Percentiles rank a stretch among this genome's conserved stretches.
These are phyloP conservation scores for Lippia alba DNA, from an alignment of 305 asterid genomes.

Conservation along the genomic window DNA sequence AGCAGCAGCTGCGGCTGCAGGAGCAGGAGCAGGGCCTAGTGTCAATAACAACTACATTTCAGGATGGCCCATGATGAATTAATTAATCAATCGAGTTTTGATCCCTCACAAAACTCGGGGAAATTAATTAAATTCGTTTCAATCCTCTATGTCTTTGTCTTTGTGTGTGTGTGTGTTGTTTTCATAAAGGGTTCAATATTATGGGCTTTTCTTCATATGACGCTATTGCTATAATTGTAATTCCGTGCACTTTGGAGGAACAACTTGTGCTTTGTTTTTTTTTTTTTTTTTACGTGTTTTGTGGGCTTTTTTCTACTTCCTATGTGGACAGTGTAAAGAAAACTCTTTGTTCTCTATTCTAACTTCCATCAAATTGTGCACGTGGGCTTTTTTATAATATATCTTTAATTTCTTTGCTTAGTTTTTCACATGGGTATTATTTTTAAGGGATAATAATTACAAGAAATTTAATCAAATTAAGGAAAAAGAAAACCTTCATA, in stretches of 20 bases:
- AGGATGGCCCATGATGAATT: constrained; percentile 51
- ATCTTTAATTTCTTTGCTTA: no score
- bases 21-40: constrained; percentile 69
- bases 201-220: constrained; percentile 10
- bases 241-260: background rate
- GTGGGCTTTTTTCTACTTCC: background rate
- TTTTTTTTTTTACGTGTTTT: background rate
- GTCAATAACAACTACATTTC: constrained; percentile 53
- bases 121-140: background rate
- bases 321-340: background rate
- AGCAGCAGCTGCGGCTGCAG: constrained; percentile 36
- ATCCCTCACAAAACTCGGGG: background rate
- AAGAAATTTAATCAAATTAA: no score
- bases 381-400: no score
- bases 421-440: no score
- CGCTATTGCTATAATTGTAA: background rate
- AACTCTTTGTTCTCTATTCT: background rate
- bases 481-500: no score
- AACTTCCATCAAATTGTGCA: background rate
- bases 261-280: background rate
- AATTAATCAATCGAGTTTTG: background rate
- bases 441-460: no score
- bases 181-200: constrained; percentile 11
- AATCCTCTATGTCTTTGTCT: no score
- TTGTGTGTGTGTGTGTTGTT: background rate